A percentile compares a stretch with the other conserved stretches of the same genome.
phyloP scores from a whole-genome alignment of 805 yeast species.

The Saccharomycopsis sp. region DNA sequence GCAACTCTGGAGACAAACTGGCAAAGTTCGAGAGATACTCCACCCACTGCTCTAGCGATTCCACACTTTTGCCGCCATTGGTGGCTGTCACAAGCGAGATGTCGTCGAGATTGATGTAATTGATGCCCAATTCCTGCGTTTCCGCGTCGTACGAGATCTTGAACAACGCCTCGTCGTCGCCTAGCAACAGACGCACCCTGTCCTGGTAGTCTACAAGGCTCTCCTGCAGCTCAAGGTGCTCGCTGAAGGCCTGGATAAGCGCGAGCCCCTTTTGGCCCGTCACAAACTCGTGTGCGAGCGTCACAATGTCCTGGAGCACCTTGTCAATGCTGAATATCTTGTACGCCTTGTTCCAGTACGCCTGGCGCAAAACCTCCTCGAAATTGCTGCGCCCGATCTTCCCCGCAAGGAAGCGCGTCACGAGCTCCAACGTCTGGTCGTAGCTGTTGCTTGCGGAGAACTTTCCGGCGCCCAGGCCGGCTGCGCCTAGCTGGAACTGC shows the following conservation, averaged over 20 bases:
- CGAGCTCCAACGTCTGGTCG: conserved; percentile 65
- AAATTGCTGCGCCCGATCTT: conserved; percentile 90
- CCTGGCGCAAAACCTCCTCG: conserved; percentile 93
- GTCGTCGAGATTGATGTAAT: neutral
- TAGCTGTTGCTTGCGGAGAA: conserved; percentile 31
- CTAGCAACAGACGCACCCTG: conserved; percentile 77
- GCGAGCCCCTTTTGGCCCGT: conserved; percentile 72
- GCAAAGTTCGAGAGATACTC: neutral
- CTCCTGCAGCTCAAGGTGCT: conserved; percentile 51
- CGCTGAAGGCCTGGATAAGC: conserved; percentile 71
- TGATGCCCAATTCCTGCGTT: neutral
- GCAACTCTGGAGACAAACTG: neutral
- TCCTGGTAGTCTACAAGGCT: conserved; percentile 87
- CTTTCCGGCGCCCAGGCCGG: neutral
- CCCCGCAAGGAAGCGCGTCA: conserved; percentile 77
- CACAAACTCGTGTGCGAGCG: conserved; percentile 2
- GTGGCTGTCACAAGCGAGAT: neutral
- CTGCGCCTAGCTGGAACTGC: conserved; percentile 53
- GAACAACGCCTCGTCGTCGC: conserved; percentile 84
- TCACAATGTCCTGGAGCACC: conserved; percentile 68
- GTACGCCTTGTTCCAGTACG: conserved; percentile 88
- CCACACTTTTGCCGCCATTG: neutral
- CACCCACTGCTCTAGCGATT: neutral
- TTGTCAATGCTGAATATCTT: conserved; percentile 90
- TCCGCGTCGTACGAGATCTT: conserved; percentile 60